Conservation (phyloP, 495 filamentous ascomycete genomes). For the Penicillium riverlandense region DNA sequence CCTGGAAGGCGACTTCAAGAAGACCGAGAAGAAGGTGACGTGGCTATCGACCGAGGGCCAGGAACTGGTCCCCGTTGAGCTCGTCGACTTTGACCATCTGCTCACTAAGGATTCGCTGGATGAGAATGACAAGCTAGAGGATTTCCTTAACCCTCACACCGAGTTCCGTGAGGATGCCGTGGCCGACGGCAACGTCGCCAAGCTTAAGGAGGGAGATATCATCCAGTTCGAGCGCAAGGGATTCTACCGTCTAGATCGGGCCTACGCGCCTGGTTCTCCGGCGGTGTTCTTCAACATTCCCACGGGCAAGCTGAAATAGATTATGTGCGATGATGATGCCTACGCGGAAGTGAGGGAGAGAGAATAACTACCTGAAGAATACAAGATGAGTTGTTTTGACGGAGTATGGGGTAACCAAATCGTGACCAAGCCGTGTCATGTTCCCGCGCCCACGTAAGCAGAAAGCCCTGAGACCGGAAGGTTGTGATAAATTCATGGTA, state of each 20-base stretch:
- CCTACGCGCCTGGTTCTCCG: conserved; percentile 49
- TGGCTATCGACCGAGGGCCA: conserved; percentile 75
- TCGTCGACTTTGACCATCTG: conserved; percentile 87
- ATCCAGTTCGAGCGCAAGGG: conserved; percentile 93
- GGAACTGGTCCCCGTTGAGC: conserved; percentile 69
- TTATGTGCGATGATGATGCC: background rate
- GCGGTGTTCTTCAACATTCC: conserved; percentile 77
- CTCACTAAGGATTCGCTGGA: conserved; percentile 86
- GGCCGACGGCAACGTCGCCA: conserved; percentile 73
- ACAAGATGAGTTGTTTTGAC: no score
- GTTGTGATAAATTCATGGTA: no score
- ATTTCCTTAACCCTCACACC: conserved; percentile 70
- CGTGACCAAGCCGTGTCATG: no score
- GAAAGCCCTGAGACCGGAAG: no score
- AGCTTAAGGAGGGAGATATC: conserved; percentile 73
- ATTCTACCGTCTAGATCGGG: conserved; percentile 72
- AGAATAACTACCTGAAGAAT: no score
- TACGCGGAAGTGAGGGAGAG: no score
- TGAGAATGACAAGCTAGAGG: conserved; percentile 73
- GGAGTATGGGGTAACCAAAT: no score
- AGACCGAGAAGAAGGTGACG: conserved; percentile 92
- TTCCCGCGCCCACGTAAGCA: no score
- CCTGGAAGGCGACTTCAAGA: conserved; percentile 82
- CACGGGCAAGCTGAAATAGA: conserved; percentile 52
- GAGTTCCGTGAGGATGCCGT: conserved; percentile 67